Evolutionary conservation across 306 rosid genomes (phyloP).

Genomic region (Gillenia trifoliata): DNA sequence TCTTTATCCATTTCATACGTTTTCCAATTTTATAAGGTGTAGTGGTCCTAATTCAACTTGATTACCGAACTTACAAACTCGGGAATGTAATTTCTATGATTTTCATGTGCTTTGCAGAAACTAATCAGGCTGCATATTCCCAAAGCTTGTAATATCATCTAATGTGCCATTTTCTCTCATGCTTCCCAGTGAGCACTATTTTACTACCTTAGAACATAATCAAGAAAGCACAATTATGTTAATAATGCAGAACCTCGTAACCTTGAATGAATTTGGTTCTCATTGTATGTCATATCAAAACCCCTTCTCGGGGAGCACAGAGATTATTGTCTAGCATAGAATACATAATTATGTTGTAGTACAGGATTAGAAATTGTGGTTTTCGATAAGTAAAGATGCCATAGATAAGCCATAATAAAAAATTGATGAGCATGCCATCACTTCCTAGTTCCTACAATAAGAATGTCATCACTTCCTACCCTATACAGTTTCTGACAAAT

Average conservation of each 20-base stretch:
- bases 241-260: neutral
- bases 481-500: neutral
- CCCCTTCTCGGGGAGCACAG: neutral
- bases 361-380: neutral
- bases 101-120: neutral
- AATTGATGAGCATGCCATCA: neutral
- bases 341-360: neutral
- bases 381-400: neutral
- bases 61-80: neutral
- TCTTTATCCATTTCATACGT: neutral
- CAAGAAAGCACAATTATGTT: neutral
- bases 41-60: neutral
- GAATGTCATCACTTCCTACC: neutral
- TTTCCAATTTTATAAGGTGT: neutral
- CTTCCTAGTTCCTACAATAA: neutral
- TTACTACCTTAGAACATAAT: neutral
- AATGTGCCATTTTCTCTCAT: neutral
- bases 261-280: neutral
- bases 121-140: neutral
- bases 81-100: neutral
- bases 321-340: neutral
- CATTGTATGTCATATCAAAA: neutral
- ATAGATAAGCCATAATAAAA: neutral
- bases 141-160: neutral
- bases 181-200: neutral